Base-by-base conservation (phyloP, 2,329 filamentous ascomycete genomes). In the Penicillium sp. region DNA sequence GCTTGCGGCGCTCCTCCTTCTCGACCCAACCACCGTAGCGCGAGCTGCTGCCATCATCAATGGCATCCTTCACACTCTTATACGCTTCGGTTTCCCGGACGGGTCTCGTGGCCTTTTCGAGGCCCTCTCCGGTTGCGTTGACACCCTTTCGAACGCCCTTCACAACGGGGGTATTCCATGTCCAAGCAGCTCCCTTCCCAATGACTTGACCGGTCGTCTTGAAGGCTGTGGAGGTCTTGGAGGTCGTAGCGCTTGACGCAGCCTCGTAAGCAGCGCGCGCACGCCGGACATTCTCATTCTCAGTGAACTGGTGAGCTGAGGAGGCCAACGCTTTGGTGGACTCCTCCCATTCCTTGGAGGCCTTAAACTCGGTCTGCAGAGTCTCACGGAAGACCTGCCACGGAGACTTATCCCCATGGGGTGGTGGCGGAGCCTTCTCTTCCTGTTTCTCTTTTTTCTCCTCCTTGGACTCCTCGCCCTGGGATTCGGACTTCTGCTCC, bases 301-400 rank as follows among this genome's bases (percentile, higher is more conserved):
- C 93, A 32, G 88, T 88, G 71, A 99, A 94, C 68, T 97, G 87
- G 70, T 96, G 89, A 18, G 93, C 91, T 6, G 89, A 90, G 47
- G 90, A 90, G 18, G 90, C 89, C 40, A 99, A 84, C 63, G 94
- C 90, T 79, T 99, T 97, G 40, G 93, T 99, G 42, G 91, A 96
- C 72, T 99, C 94, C 70, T 99, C 96, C 94, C 94, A 99, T 74
- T 99, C 94, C 72, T 97, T 96, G 16, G 92, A 97, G 50, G 91
- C 89, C 75, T 97, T 92, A 78, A 99, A 96, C 76, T 99, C 94
- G 55, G 82, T 83, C 74, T 90, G 86, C 76, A 99, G 85, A n/a
- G 94, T 99, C 72, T 99, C 94, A 70, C 90, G 90, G 79, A 99
- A 99, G 32, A 99, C 94, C 74, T 97, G 91, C 92, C 94, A 97